phyloP scores from a whole-genome alignment of 441 rosid genomes.

The Dalechampia spathulata region DNA sequence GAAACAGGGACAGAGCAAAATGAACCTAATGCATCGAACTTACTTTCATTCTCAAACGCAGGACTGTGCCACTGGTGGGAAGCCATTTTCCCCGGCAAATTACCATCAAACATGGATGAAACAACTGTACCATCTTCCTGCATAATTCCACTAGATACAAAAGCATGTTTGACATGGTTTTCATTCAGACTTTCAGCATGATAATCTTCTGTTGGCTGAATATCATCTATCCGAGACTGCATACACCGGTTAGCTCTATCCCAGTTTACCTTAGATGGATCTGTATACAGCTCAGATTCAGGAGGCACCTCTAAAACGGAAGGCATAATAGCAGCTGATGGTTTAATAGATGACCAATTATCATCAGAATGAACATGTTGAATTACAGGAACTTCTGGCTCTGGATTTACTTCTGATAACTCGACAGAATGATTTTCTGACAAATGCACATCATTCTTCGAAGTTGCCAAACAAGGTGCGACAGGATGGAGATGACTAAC shows the following conservation, averaged over 20 bases:
- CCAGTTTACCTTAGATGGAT: conserved; percentile 43
- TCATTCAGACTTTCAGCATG: conserved; percentile 32
- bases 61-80: conserved; percentile 55
- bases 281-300: conserved; percentile 47
- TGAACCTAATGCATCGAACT: conserved; percentile 11
- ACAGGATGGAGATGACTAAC: conserved; percentile 30
- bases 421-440: conserved; percentile 33
- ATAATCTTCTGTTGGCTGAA: conserved; percentile 40
- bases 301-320: conserved; percentile 46
- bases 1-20: background rate
- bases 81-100: conserved; percentile 34
- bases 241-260: conserved; percentile 43
- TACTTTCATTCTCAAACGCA: conserved; percentile 66
- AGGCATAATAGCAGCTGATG: conserved; percentile 33
- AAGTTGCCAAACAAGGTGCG: conserved; percentile 22
- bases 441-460: conserved; percentile 27
- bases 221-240: conserved; percentile 48
- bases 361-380: conserved; percentile 47
- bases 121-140: conserved; percentile 59
- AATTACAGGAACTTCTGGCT: conserved; percentile 29
- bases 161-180: conserved; percentile 42
- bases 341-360: conserved; percentile 93
- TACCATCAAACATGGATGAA: conserved; percentile 48
- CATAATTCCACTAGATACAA: conserved; percentile 44
- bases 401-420: conserved; percentile 31